Evolutionary conservation across 1,284 basidiomycete species (phyloP).

Genomic region (Ustilago curta): DNA sequence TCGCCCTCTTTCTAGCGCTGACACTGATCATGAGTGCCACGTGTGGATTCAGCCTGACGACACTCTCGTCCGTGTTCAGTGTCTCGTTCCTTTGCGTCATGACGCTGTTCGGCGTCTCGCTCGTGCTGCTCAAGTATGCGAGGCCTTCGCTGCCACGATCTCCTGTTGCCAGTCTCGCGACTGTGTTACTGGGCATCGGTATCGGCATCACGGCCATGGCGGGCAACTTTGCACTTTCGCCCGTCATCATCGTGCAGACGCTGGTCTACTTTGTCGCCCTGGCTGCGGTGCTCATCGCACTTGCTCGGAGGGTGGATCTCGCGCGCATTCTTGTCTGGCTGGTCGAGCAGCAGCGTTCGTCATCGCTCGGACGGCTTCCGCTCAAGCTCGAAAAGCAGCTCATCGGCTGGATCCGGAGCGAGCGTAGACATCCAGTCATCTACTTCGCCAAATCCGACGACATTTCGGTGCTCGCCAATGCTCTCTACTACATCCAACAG

Average conservation of each 20-base stretch:
- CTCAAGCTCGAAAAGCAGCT: constrained; percentile 71
- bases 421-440: constrained; percentile 74
- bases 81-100: constrained; percentile 77
- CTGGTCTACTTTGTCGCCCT: constrained; percentile 67
- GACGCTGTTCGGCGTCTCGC: constrained; percentile 76
- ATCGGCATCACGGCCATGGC: constrained; percentile 75
- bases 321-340: constrained; percentile 75
- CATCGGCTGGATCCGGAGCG: constrained; percentile 71
- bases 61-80: constrained; percentile 58
- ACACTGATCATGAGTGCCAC: constrained; percentile 75
- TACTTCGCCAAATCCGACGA: constrained; percentile 56
- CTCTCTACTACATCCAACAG: constrained; percentile 75
- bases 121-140: constrained; percentile 76
- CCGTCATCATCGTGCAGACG: constrained; percentile 76
- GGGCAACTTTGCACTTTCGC: constrained; percentile 52
- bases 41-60: constrained; percentile 73
- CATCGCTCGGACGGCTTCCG: constrained; percentile 10
- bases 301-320: constrained; percentile 74
- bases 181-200: constrained; percentile 73
- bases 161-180: constrained; percentile 70
- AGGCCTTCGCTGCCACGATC: constrained; percentile 74
- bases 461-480: constrained; percentile 75
- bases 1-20: constrained; percentile 74
- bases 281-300: constrained; percentile 71
- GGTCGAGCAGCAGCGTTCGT: constrained; percentile 75